A percentile compares a stretch with the other conserved stretches of the same genome.
phyloP scores from a whole-genome alignment of 78 protist species.

The Dictyostelium intermedium region DNA sequence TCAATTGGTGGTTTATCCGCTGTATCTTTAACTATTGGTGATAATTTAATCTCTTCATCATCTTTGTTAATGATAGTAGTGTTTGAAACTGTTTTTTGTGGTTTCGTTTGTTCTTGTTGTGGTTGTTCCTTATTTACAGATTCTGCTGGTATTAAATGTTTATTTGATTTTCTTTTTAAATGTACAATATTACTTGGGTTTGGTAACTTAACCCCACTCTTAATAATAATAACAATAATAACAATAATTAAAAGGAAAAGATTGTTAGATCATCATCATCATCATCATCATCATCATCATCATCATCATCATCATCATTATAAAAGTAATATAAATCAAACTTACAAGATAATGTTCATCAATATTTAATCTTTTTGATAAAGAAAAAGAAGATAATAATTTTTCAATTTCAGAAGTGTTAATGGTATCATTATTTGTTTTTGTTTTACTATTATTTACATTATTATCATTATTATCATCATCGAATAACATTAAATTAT shows the following conservation, averaged over 20 bases:
- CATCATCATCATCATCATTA: no score
- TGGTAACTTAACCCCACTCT: conserved; percentile 35
- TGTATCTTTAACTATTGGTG: conserved; percentile 3
- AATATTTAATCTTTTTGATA: conserved; percentile 44
- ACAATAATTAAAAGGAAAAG: no score
- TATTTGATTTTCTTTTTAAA: conserved; percentile 51
- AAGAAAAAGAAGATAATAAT: not conserved
- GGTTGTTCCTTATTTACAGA: not conserved
- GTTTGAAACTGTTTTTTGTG: not conserved
- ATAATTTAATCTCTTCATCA: not conserved
- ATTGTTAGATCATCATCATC: no score
- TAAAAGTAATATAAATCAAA: no score
- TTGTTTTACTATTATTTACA: not conserved
- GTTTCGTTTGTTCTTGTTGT: not conserved
- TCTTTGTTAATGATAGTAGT: not conserved
- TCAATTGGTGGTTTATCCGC: not conserved
- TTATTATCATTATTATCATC: not conserved
- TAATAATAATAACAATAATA: not conserved
- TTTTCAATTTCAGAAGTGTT: conserved; percentile 31
- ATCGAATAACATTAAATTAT: not conserved
- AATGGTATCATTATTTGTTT: not conserved
- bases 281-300: no score
- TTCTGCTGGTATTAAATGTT: conserved; percentile 6
- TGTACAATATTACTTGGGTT: conserved; percentile 7
- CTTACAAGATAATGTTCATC: conserved; percentile 42